These are phyloP conservation scores for Purpureocillium takamizusanense DNA, from an alignment of 2,329 filamentous ascomycete species.

Conservation along the genomic window DNA sequence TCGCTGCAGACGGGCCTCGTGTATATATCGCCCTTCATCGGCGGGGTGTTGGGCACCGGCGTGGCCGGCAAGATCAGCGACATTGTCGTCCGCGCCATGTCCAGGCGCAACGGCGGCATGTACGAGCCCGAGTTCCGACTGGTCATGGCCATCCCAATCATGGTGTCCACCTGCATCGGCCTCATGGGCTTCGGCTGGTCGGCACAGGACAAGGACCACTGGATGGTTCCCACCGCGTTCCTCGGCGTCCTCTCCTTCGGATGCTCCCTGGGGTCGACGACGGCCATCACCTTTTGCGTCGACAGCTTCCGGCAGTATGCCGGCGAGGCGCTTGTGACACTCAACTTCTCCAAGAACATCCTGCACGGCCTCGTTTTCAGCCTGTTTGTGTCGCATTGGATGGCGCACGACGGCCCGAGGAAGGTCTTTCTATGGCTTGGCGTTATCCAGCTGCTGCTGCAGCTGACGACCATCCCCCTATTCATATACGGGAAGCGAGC, in stretches of 20 bases:
- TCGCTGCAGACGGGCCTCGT: slow-evolving; percentile 75
- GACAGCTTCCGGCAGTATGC: slow-evolving; percentile 91
- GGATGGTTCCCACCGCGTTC: slow-evolving; percentile 90
- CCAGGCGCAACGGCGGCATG: slow-evolving; percentile 77
- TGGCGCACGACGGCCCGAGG: slow-evolving; percentile 65
- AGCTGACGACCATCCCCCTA: slow-evolving; percentile 77
- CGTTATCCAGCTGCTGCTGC: slow-evolving; percentile 69
- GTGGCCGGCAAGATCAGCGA: slow-evolving; percentile 86
- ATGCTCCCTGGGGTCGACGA: slow-evolving; percentile 82
- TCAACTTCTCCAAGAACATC: slow-evolving; percentile 93
- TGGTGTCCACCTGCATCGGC: slow-evolving; percentile 69
- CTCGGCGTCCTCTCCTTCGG: slow-evolving; percentile 90
- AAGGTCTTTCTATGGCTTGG: slow-evolving; percentile 76
- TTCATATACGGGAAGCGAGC: slow-evolving; percentile 91
- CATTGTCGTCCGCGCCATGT: slow-evolving; percentile 72
- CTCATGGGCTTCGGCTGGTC: slow-evolving; percentile 96
- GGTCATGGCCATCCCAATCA: slow-evolving; percentile 76
- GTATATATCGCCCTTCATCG: slow-evolving; percentile 84
- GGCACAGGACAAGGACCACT: slow-evolving; percentile 61
- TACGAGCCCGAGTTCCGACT: slow-evolving; percentile 93
- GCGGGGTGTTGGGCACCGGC: slow-evolving; percentile 81
- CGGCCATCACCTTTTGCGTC: slow-evolving; percentile 86
- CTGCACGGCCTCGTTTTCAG: slow-evolving; percentile 85
- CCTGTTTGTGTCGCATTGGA: slow-evolving; percentile 80
- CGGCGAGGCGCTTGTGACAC: slow-evolving; percentile 83